Conservation (phyloP, 306 rosid genomes). For the Cicer pinnatifidum region DNA sequence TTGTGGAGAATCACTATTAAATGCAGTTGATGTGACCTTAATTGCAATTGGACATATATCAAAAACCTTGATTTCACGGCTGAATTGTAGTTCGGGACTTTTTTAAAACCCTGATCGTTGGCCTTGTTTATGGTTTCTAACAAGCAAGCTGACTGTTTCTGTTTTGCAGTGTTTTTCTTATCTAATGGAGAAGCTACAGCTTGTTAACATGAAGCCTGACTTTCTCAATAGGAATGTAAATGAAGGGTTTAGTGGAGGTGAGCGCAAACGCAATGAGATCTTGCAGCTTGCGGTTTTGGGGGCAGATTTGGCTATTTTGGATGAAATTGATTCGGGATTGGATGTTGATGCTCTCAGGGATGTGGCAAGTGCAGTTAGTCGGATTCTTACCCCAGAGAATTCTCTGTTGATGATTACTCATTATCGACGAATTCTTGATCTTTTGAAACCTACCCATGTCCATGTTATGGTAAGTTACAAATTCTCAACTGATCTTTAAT, state of each 20-base stretch:
- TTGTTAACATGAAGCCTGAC: slow-evolving; percentile 90
- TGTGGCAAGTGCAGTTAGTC: slow-evolving; percentile 85
- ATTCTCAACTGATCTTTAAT: slow-evolving; percentile 44
- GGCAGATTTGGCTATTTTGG: slow-evolving; percentile 90
- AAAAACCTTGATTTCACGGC: neutral
- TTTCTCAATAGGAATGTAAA: slow-evolving; percentile 94
- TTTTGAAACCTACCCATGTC: slow-evolving; percentile 71
- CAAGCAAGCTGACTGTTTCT: slow-evolving; percentile 2
- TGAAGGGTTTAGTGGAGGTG: slow-evolving; percentile 98
- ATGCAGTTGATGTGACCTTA: neutral
- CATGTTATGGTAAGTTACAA: slow-evolving; percentile 82
- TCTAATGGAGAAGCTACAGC: slow-evolving; percentile 75
- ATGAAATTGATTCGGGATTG: slow-evolving; percentile 97
- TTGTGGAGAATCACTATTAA: neutral
- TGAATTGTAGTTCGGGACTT: neutral
- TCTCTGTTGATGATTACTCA: slow-evolving; percentile 90
- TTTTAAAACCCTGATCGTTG: neutral
- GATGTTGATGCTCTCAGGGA: slow-evolving; percentile 95
- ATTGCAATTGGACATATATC: neutral
- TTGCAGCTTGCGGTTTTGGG: slow-evolving; percentile 94
- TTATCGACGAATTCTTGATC: slow-evolving; percentile 78
- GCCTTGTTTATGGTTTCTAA: neutral
- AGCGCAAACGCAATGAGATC: slow-evolving; percentile 89
- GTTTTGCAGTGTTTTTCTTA: slow-evolving; percentile 75
- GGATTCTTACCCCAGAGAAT: slow-evolving; percentile 67